A percentile compares a stretch with the other conserved stretches of the same genome.
phyloP scores from a whole-genome alignment of 2,329 filamentous ascomycete species.

The Colletotrichum sp. region DNA sequence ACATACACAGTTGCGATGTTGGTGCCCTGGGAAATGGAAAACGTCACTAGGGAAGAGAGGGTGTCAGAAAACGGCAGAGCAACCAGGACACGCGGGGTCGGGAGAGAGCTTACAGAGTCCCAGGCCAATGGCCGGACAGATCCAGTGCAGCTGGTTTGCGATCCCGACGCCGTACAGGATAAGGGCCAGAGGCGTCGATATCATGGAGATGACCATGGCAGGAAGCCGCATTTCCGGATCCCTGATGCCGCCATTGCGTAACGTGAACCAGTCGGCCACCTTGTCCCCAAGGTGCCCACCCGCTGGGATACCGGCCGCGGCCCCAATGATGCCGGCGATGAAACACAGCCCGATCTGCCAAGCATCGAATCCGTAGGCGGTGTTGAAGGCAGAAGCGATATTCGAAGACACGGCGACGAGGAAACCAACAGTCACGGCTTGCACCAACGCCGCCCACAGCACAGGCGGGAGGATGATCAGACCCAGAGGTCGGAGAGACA shows the following conservation, averaged over 20 bases:
- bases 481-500: constrained; percentile 54
- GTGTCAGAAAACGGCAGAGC: not conserved
- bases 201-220: constrained; percentile 53
- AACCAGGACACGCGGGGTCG: not conserved
- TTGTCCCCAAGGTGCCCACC: constrained; percentile 54
- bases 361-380: constrained; percentile 46
- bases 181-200: constrained; percentile 52
- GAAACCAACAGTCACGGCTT: constrained; percentile 61
- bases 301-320: constrained; percentile 51
- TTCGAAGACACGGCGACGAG: constrained; percentile 61
- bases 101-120: constrained; percentile 48
- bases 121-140: constrained; percentile 59
- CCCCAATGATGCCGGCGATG: constrained; percentile 51
- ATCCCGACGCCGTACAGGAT: constrained; percentile 54
- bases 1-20: constrained; percentile 62
- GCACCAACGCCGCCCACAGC: constrained; percentile 59
- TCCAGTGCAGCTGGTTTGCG: constrained; percentile 54
- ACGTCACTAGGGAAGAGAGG: constrained; percentile 47
- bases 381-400: constrained; percentile 46
- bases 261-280: constrained; percentile 53
- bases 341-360: constrained; percentile 59
- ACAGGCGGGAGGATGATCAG: constrained; percentile 57
- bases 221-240: constrained; percentile 66
- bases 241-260: constrained; percentile 58
- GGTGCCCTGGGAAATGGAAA: constrained; percentile 60